phyloP scores from a whole-genome alignment of 495 filamentous ascomycete species.

The Bacidia gigantensis region DNA sequence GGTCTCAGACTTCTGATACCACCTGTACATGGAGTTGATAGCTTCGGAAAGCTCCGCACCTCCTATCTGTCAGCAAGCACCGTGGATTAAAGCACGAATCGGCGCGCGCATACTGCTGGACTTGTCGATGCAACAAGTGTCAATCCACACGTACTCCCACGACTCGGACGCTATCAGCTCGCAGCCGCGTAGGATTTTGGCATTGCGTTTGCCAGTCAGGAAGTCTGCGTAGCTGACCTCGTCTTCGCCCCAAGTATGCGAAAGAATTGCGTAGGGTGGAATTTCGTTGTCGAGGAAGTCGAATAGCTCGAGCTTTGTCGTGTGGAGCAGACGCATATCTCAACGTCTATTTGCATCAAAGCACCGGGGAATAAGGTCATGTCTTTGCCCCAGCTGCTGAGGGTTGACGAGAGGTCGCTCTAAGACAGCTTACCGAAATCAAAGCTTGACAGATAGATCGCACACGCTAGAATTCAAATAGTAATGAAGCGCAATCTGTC shows the following conservation, averaged over 20 bases:
- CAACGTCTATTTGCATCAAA: too few relatives aligned
- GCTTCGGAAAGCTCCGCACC: slow-evolving; percentile 16
- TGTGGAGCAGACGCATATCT: slow-evolving; percentile 3
- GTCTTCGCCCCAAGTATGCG: slow-evolving; percentile 24
- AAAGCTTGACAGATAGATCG: too few relatives aligned
- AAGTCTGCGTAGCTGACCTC: slow-evolving; percentile 24
- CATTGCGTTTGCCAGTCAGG: neutral
- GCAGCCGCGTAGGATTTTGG: neutral
- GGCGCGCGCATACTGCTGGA: too few relatives aligned
- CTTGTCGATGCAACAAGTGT: slow-evolving; percentile 13
- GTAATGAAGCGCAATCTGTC: too few relatives aligned
- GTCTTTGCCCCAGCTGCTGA: too few relatives aligned
- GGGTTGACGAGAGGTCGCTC: too few relatives aligned
- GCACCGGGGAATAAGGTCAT: too few relatives aligned
- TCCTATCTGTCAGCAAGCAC: too few relatives aligned
- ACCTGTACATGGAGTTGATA: slow-evolving; percentile 24
- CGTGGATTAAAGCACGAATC: too few relatives aligned
- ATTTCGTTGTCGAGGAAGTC: slow-evolving; percentile 8
- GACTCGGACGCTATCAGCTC: neutral
- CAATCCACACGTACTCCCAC: slow-evolving; percentile 5
- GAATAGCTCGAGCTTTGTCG: neutral
- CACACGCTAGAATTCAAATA: too few relatives aligned
- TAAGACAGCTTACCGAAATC: too few relatives aligned
- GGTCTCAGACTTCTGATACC: slow-evolving; percentile 18
- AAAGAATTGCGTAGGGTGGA: slow-evolving; percentile 26